Base-by-base conservation (phyloP, 2,329 filamentous ascomycete genomes). In the Cordyceps cicadae region DNA sequence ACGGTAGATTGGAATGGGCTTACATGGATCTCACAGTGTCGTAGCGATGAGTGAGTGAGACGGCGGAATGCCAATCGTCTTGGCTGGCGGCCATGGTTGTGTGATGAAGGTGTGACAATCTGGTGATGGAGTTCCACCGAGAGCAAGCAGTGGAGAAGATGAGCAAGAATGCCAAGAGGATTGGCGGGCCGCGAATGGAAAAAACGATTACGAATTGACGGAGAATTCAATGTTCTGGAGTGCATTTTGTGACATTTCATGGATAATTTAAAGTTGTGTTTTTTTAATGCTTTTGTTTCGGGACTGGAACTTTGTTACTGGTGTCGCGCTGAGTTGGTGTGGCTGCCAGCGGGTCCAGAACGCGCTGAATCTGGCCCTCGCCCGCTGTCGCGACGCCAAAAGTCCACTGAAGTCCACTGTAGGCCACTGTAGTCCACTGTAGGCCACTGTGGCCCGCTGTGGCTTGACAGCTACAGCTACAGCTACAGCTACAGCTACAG, bases 1-100 rank as follows among this genome's bases (percentile, higher is more conserved):
- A 50, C 12, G 15, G 60, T 17, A 51, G 59, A 39, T 37, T 7
- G 15, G 46, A 3, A 48, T 17, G 41, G 29, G 41, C 37, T 6
- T 66, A 73, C 73, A 75, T 70, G 34, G 57, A 50, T 19, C 48
- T 53, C 19, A 62, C 46, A 9, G 54, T 50, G 45, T 34, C 45
- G 43, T 62, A 60, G 15, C 61, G 56, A 32, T 62, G 46, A 15
- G 48, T 56, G 19, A 46, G 57, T 19, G 61, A 62, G 19, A 62
- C 11, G 29, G 46, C 15, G 11, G 57, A 37, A 34, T 56, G 56
- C 61, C 61, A 62, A 19, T 54, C 61, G 24, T 54, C 56, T 15
- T 32, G 61, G n/a, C 55, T 39, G 37, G 39, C 48, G 32, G 45
- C 21, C 59, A 61, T 61, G 24, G 37, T 56, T 41, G 46, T 54